Conservation (phyloP, 176 grass and related monocot species). For the Bromus sterilis region DNA sequence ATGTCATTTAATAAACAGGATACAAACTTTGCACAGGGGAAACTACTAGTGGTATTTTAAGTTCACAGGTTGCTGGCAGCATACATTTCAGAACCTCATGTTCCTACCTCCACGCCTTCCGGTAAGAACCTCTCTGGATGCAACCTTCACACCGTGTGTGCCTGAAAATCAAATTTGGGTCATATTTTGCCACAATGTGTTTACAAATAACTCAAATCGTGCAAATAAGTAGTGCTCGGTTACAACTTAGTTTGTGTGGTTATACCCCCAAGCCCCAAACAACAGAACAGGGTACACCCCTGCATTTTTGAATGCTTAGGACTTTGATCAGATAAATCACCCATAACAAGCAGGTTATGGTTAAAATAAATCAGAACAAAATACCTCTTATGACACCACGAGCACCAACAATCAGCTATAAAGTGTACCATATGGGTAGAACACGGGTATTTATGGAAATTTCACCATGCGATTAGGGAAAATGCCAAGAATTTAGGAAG, state of each 20-base stretch:
- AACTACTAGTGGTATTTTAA: neutral
- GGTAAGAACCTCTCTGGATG: slow-evolving; percentile 9
- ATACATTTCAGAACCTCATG: slow-evolving; percentile 2
- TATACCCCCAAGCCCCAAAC: neutral
- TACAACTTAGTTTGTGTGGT: neutral
- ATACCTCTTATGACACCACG: neutral
- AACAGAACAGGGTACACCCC: neutral
- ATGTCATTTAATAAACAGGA: neutral
- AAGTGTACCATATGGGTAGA: neutral
- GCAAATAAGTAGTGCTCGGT: neutral
- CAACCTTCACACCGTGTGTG: slow-evolving; percentile 1
- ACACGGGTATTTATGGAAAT: neutral
- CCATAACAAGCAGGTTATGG: neutral
- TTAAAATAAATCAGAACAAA: neutral
- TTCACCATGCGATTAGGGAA: neutral
- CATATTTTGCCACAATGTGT: slow-evolving; percentile 1
- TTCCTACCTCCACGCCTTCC: neutral
- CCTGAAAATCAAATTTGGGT: slow-evolving; percentile 18
- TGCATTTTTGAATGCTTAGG: too few species aligned
- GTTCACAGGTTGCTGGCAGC: neutral
- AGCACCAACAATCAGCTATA: neutral
- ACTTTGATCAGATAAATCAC: neutral
- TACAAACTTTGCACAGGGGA: neutral
- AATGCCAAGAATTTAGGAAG: neutral
- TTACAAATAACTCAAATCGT: neutral